Evolutionary conservation across 208 protist genomes (phyloP).

Genomic region (Acanthamoeba divionensis): DNA sequence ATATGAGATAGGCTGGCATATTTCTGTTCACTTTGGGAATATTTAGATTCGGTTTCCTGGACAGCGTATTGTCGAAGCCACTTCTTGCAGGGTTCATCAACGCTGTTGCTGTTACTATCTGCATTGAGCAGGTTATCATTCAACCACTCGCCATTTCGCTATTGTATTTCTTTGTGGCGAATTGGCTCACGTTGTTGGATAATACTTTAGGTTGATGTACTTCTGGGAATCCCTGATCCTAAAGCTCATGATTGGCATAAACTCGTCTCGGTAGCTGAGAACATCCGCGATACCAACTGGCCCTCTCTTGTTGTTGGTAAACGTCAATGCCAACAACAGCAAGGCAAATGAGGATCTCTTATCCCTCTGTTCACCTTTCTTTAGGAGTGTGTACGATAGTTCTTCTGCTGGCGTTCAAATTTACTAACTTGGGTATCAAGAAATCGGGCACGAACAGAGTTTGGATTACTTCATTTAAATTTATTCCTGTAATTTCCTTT

Average conservation of each 20-base stretch:
- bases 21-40: constrained; percentile 13
- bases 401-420: neutral
- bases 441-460: neutral
- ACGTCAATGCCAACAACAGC: neutral
- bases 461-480: neutral
- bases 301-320: constrained; percentile 11
- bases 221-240: constrained; percentile 18
- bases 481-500: neutral
- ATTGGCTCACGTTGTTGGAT: too few species aligned
- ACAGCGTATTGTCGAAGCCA: neutral
- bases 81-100: constrained; percentile 39
- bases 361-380: neutral
- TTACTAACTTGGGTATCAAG: neutral
- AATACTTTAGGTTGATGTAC: neutral
- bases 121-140: constrained; percentile 3
- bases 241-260: constrained; percentile 40
- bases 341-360: neutral
- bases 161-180: too few species aligned
- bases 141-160: too few species aligned
- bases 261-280: neutral
- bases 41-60: constrained; percentile 22
- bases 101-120: constrained; percentile 23
- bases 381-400: neutral
- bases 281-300: neutral
- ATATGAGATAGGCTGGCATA: neutral